phyloP scores from a whole-genome alignment of 228 moss, liverwort and hornwort species.

The Sphagnum magellanicum region DNA sequence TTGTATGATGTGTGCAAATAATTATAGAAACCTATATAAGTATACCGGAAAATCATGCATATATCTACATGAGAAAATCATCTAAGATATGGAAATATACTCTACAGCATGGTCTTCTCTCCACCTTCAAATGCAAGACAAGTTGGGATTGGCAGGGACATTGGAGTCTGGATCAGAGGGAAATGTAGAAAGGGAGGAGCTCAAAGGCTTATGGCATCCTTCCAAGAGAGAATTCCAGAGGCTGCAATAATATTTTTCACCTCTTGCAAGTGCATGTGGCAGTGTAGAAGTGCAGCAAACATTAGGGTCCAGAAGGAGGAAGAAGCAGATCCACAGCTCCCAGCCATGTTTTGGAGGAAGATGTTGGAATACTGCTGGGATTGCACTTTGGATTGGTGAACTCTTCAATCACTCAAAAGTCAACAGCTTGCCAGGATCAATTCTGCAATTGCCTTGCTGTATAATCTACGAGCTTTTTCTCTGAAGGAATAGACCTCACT shows the following conservation, averaged over 20 bases:
- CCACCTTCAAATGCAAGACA: constrained; percentile 1
- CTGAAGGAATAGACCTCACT: too few species aligned
- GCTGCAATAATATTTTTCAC: constrained; percentile 26
- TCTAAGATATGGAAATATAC: too few species aligned
- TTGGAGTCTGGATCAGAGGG: constrained; percentile 45
- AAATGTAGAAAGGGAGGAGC: constrained; percentile 37
- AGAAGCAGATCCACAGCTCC: constrained; percentile 23
- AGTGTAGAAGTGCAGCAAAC: constrained; percentile 47
- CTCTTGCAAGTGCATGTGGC: constrained; percentile 47
- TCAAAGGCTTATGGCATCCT: constrained; percentile 27
- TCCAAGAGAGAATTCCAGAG: constrained; percentile 21
- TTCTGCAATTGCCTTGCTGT: constrained; percentile 10
- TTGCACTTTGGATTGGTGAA: constrained; percentile 22
- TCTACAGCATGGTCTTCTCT: background rate
- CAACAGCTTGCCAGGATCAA: constrained; percentile 10
- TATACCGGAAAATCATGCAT: too few species aligned
- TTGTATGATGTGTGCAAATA: too few species aligned
- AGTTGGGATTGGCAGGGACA: constrained; percentile 7
- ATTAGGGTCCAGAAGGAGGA: constrained; percentile 19
- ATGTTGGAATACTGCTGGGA: constrained; percentile 24
- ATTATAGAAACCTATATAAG: too few species aligned
- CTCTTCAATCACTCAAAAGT: background rate
- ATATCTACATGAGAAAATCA: too few species aligned
- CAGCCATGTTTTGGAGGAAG: constrained; percentile 23
- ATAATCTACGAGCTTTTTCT: too few species aligned